Evolutionary conservation across 495 filamentous ascomycete genomes (phyloP), one percentile per base, ranked within the genome.

Genomic region (Aspergillus biplanus): DNA sequence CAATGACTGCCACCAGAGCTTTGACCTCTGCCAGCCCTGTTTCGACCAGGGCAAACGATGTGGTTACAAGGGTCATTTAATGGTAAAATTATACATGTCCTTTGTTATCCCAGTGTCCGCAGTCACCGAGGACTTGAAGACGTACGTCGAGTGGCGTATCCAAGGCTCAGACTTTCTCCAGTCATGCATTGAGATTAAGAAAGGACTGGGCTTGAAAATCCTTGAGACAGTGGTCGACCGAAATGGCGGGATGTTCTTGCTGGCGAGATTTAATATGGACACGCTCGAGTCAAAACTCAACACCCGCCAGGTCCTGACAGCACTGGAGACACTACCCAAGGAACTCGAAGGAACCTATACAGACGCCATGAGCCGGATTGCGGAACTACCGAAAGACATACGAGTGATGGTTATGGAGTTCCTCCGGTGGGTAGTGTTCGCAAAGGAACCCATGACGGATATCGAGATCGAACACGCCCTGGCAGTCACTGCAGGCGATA

Each of bases 201-300:
- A 62, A 7, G 52, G 52, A 11, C 52, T 62, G 13, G 53, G 47
- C 33, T 39, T 37, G 15, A 34, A 49, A 15, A 62, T 62, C 16
- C 32, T 56, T 3, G 42, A 56, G 16, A 56, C 37, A 0, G 59
- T 62, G 31, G 59, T 62, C n/a, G 13, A 37, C 8, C 7, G 12
- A 7, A 62, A 62, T 21, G 59, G 33, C 3, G 59, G 59, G 4
- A 62, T 62, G 59, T 62, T 62, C 39, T 39, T 62, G 7, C 44
- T 62, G 39, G 59, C 59, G 11, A 62, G 42, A 18, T 62, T 62
- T 52, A 62, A 62, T 52, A 62, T 62, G 59, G 59, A 62, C 44
- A 62, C 59, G 11, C 52, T 62, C 3, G 44, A 62, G 4, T 62
- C 59, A 32, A 55, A 56, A 9, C 59, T 62, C 8, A 62, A 50